Evolutionary conservation across 2,329 filamentous ascomycete genomes (phyloP).

Genomic region (Emergomyces pasteurianus): DNA sequence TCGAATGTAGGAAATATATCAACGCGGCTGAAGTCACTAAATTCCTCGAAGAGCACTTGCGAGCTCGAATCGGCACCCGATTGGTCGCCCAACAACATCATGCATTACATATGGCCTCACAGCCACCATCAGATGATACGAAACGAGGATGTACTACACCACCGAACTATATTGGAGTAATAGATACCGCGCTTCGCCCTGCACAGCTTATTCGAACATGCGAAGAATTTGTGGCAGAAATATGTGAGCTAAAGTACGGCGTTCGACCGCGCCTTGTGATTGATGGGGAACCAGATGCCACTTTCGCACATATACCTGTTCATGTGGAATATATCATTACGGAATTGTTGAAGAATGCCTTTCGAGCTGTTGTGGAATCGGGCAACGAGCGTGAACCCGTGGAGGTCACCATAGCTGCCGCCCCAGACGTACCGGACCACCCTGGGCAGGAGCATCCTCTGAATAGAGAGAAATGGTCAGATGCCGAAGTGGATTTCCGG

Average conservation of each 20-base stretch:
- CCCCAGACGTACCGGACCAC: constrained; percentile 39
- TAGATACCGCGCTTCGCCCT: constrained; percentile 78
- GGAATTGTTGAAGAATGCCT: constrained; percentile 92
- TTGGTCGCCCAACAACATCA: constrained; percentile 96
- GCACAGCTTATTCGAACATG: constrained; percentile 72
- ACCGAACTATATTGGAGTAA: constrained; percentile 77
- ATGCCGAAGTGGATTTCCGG: constrained; percentile 22
- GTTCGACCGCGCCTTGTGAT: constrained; percentile 69
- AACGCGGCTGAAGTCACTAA: constrained; percentile 67
- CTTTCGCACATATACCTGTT: constrained; percentile 86
- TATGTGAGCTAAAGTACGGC: constrained; percentile 93
- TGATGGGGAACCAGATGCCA: constrained; percentile 75
- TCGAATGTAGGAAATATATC: constrained; percentile 89
- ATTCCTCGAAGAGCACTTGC: constrained; percentile 87
- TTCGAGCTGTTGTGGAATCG: constrained; percentile 81
- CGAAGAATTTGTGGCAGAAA: constrained; percentile 84
- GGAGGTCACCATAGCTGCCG: constrained; percentile 79
- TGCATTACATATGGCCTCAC: constrained; percentile 65
- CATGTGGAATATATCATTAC: constrained; percentile 97
- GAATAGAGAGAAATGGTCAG: constrained; percentile 17
- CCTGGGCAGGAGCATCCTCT: constrained; percentile 6
- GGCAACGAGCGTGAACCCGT: constrained; percentile 69
- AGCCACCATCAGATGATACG: constrained; percentile 55
- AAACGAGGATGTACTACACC: constrained; percentile 10
- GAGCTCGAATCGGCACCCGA: constrained; percentile 84